Conservation (phyloP, 2,329 filamentous ascomycete genomes). For the Aspergillus chevalieri region DNA sequence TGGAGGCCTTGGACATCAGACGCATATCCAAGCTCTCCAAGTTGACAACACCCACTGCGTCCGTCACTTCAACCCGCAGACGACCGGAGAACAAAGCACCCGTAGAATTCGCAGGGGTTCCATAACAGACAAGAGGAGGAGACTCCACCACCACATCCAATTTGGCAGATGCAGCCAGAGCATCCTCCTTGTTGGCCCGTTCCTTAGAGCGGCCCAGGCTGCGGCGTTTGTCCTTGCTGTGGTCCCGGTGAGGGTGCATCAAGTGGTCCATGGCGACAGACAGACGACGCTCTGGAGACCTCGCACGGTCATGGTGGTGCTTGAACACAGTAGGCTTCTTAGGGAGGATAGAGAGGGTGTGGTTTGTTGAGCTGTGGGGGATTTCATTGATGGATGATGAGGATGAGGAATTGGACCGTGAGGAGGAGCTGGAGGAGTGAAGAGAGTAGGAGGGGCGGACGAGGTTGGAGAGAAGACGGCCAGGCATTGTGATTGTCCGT, state of each 20-base stretch:
- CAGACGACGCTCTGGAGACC: slow-evolving; percentile 34
- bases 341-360: slow-evolving; percentile 3
- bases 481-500: slow-evolving; percentile 25
- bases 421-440: slow-evolving; percentile 22
- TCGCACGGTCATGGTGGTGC: slow-evolving; percentile 22
- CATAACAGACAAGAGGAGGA: slow-evolving; percentile 79
- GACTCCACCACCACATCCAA: slow-evolving; percentile 69
- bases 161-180: slow-evolving; percentile 41
- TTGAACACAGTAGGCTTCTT: slow-evolving; percentile 22
- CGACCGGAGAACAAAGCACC: slow-evolving; percentile 83
- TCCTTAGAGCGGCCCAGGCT: slow-evolving; percentile 36
- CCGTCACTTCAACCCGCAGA: slow-evolving; percentile 65
- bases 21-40: slow-evolving; percentile 68
- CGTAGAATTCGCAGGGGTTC: slow-evolving; percentile 65
- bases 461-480: slow-evolving; percentile 35
- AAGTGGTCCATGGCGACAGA: slow-evolving; percentile 40
- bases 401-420: slow-evolving; percentile 32
- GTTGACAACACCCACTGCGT: slow-evolving; percentile 53
- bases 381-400: slow-evolving; percentile 35
- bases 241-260: slow-evolving; percentile 37
- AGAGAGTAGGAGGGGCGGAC: slow-evolving; percentile 29
- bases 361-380: slow-evolving; percentile 3
- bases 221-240: slow-evolving; percentile 38
- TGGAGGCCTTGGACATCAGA: slow-evolving; percentile 63
- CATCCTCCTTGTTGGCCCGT: slow-evolving; percentile 22